Conservation (phyloP, 2,329 filamentous ascomycete genomes). For the Aspergillus felis region DNA sequence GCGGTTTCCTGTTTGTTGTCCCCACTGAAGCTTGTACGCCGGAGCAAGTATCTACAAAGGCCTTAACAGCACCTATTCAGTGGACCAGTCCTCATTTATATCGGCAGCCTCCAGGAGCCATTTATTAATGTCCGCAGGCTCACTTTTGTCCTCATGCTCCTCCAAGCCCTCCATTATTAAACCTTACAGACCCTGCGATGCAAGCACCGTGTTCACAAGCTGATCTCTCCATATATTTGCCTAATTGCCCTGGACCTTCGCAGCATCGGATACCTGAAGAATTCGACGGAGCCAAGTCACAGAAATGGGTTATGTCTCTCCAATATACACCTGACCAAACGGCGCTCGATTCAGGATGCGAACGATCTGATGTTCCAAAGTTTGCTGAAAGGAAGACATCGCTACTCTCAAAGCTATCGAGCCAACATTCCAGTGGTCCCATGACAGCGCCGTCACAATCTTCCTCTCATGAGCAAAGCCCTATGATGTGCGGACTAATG, state of each 20-base stretch:
- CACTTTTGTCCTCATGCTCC: constrained; percentile 25
- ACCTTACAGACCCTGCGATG: constrained; percentile 23
- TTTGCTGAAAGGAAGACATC: constrained; percentile 16
- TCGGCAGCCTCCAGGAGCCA: constrained; percentile 22
- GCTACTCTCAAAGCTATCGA: constrained; percentile 12
- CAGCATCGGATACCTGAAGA: constrained; percentile 18
- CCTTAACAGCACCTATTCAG: constrained; percentile 15
- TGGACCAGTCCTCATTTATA: constrained; percentile 29
- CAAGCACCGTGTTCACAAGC: constrained; percentile 21
- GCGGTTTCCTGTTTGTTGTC: constrained; percentile 20
- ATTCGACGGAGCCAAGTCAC: constrained; percentile 21
- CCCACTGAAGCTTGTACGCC: constrained; percentile 26
- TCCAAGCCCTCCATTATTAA: constrained; percentile 19
- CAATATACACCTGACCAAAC: constrained; percentile 19
- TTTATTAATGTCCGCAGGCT: constrained; percentile 16
- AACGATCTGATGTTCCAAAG: constrained; percentile 17
- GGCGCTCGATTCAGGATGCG: constrained; percentile 12
- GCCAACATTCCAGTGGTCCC: constrained; percentile 12
- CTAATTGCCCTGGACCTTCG: constrained; percentile 15
- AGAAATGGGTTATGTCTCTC: constrained; percentile 26
- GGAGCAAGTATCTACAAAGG: constrained; percentile 21
- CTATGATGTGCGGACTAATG: constrained; percentile 26
- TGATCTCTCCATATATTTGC: constrained; percentile 15
- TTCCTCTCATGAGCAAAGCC: constrained; percentile 21
- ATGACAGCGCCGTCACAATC: constrained; percentile 20